These are phyloP conservation scores for Leishmania amazonensis DNA, from an alignment of 208 protist genomes.

Conservation along the genomic window DNA sequence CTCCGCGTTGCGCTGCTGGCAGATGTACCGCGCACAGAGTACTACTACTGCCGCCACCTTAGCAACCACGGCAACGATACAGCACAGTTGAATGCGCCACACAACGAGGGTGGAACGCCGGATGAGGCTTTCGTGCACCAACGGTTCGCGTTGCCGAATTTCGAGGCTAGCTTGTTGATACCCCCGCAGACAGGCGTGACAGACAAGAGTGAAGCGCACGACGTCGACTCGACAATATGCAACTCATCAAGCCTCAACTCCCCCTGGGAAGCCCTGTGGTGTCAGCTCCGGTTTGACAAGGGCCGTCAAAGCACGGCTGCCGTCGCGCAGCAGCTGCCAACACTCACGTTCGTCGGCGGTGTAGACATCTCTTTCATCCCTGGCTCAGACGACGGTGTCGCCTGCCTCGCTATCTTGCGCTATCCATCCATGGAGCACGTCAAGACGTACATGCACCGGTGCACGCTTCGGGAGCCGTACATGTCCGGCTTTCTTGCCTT, in stretches of 20 bases:
- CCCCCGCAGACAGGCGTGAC: neutral
- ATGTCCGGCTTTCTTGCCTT: conserved; percentile 96
- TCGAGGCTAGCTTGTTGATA: neutral
- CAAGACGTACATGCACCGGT: conserved; percentile 55
- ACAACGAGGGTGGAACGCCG: neutral
- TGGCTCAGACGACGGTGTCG: conserved; percentile 55
- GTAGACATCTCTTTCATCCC: conserved; percentile 85
- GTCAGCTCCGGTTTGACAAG: conserved; percentile 3
- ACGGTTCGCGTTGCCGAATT: conserved; percentile 15
- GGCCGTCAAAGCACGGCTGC: conserved; percentile 4
- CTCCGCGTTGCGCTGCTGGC: conserved; percentile 27
- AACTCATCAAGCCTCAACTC: neutral
- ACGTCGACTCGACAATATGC: neutral
- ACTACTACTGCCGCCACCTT: conserved; percentile 11
- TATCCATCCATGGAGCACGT: conserved; percentile 61
- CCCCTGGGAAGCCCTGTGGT: conserved; percentile 3
- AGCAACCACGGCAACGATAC: neutral
- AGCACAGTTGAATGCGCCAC: neutral
- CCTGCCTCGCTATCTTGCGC: conserved; percentile 62
- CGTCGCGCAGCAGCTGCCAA: conserved; percentile 10
- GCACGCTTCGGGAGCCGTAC: conserved; percentile 86
- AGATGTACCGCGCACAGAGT: conserved; percentile 34
- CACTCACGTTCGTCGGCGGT: conserved; percentile 55
- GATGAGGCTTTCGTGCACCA: conserved; percentile 25
- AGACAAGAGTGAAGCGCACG: neutral